Evolutionary conservation across 2,329 filamentous ascomycete species (phyloP).

Genomic region (Clonostachys rhizophaga): DNA sequence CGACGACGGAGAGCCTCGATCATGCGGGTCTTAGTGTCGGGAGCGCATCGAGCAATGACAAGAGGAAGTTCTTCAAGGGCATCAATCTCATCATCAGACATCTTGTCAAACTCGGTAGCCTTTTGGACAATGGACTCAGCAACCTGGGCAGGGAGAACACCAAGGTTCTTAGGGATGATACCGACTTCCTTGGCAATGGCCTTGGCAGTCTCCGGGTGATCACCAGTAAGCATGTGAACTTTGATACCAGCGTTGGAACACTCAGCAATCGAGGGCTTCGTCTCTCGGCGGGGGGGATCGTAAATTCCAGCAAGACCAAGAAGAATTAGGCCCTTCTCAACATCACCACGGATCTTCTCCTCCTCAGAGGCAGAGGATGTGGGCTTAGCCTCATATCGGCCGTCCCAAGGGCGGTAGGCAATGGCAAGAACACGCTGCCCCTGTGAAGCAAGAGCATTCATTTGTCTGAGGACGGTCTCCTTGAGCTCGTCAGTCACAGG

Average conservation of each 20-base stretch:
- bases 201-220: constrained; percentile 73
- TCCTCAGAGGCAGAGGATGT: constrained; percentile 22
- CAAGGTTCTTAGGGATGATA: constrained; percentile 63
- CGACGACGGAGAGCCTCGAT: constrained; percentile 67
- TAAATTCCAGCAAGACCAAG: constrained; percentile 83
- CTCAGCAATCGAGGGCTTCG: constrained; percentile 64
- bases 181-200: constrained; percentile 77
- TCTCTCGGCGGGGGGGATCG: constrained; percentile 79
- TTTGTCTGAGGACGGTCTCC: constrained; percentile 44
- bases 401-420: constrained; percentile 57
- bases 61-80: constrained; percentile 57
- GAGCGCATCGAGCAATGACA: constrained; percentile 66
- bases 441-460: constrained; percentile 56
- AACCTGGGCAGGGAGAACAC: constrained; percentile 54
- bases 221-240: constrained; percentile 82
- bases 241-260: constrained; percentile 71
- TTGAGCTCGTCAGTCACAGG: constrained; percentile 46
- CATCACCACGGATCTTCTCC: constrained; percentile 46
- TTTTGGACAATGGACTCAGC: constrained; percentile 69
- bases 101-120: constrained; percentile 71
- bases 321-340: constrained; percentile 68
- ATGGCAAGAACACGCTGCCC: constrained; percentile 71
- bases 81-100: constrained; percentile 61
- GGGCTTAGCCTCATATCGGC: constrained; percentile 33
- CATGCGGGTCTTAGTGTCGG: constrained; percentile 70